Conservation (phyloP, 257 asterid species). For the Solanum lignicaule region DNA sequence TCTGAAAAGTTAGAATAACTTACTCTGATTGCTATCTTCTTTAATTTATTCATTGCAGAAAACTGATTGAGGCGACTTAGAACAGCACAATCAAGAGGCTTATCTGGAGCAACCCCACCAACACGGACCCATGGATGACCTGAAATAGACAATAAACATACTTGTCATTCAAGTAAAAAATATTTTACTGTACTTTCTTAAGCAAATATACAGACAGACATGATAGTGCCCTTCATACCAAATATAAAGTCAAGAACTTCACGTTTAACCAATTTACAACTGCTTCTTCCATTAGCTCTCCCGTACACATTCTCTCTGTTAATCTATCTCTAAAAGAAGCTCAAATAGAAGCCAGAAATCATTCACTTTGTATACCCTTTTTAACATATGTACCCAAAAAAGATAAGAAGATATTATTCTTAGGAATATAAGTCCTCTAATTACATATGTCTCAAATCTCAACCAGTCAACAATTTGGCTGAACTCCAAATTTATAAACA, state of each 20-base stretch:
- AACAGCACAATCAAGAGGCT: constrained; percentile 43
- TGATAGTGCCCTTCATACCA: neutral
- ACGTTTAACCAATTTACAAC: neutral
- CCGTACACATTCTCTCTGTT: neutral
- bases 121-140: constrained; percentile 39
- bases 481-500: neutral
- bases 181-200: neutral
- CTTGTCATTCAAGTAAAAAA: neutral
- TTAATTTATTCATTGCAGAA: constrained; percentile 38
- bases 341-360: neutral
- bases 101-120: constrained; percentile 38
- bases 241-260: neutral
- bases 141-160: neutral
- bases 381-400: neutral
- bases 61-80: constrained; percentile 36
- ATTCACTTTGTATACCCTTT: neutral
- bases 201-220: neutral
- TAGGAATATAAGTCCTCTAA: neutral
- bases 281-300: neutral
- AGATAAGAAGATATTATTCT: neutral
- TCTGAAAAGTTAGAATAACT: neutral
- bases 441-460: neutral
- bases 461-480: neutral
- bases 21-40: constrained; percentile 40
- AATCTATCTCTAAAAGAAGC: neutral